Conservation (phyloP, 805 yeast species). For the Dipodascus geniculatus region DNA sequence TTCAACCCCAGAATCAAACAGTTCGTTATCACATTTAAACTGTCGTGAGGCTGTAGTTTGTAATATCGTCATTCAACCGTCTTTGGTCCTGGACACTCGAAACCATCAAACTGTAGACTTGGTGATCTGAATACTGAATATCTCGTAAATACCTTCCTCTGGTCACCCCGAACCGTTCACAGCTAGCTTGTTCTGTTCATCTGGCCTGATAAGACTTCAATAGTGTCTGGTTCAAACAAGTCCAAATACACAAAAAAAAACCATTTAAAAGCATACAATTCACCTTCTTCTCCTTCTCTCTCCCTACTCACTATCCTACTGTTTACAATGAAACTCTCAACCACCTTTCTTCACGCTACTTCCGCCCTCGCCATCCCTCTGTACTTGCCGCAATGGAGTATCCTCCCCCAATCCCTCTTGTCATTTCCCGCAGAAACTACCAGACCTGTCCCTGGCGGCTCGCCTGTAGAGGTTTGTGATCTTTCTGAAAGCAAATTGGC, state of each 20-base stretch:
- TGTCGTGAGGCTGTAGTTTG: too few relatives aligned
- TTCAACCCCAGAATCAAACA: neutral
- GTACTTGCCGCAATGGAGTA: neutral
- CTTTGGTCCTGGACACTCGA: too few relatives aligned
- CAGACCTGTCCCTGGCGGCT: slow-evolving; percentile 61
- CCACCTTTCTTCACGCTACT: neutral
- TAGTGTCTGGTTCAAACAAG: neutral
- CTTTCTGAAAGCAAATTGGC: slow-evolving; percentile 49
- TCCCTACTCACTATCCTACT: neutral
- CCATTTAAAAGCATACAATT: neutral
- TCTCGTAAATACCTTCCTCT: too few relatives aligned
- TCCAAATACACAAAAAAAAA: neutral
- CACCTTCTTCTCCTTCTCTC: neutral
- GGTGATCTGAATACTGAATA: too few relatives aligned
- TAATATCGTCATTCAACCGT: too few relatives aligned
- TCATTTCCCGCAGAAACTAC: neutral
- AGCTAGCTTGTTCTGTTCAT: neutral
- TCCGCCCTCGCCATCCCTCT: neutral
- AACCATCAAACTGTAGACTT: too few relatives aligned
- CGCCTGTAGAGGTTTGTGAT: slow-evolving; percentile 77
- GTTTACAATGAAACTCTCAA: neutral
- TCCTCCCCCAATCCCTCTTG: too few relatives aligned
- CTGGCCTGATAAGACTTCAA: neutral
- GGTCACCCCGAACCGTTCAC: too few relatives aligned
- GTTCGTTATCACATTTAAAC: too few relatives aligned